A percentile compares a stretch with the other conserved stretches of the same genome.
These are phyloP conservation scores for Epichloe glyceriae DNA, from an alignment of 2,329 filamentous ascomycete species.

Conservation along the genomic window DNA sequence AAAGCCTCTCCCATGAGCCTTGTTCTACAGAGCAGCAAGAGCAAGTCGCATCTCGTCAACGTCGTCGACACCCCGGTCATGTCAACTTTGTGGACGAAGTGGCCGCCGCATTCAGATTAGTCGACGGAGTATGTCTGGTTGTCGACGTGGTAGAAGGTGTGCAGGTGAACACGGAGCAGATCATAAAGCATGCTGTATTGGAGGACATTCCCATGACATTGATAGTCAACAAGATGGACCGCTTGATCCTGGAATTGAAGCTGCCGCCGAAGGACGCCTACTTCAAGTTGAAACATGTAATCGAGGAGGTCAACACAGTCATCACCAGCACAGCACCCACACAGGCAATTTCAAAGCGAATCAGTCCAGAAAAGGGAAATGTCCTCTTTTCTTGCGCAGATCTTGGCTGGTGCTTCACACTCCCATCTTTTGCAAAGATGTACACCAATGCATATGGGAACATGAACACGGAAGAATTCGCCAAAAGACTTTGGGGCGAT, in stretches of 20 bases:
- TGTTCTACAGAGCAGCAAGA: slow-evolving; percentile 73
- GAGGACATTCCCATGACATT: slow-evolving; percentile 81
- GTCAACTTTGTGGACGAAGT: slow-evolving; percentile 99
- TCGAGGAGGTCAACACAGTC: slow-evolving; percentile 93
- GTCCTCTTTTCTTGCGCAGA: slow-evolving; percentile 91
- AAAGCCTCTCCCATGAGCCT: slow-evolving; percentile 93
- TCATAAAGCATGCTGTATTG: slow-evolving; percentile 88
- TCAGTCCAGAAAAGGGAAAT: slow-evolving; percentile 95
- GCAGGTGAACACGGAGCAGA: slow-evolving; percentile 93
- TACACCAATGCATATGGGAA: slow-evolving; percentile 80
- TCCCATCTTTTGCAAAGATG: slow-evolving; percentile 91
- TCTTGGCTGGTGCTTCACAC: slow-evolving; percentile 94
- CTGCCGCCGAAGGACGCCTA: slow-evolving; percentile 91
- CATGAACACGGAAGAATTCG: slow-evolving; percentile 72
- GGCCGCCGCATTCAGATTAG: slow-evolving; percentile 71
- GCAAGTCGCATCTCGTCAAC: slow-evolving; percentile 92
- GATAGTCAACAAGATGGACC: slow-evolving; percentile 95
- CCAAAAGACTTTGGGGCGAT: slow-evolving; percentile 82
- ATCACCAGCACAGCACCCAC: slow-evolving; percentile 82
- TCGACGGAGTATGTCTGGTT: slow-evolving; percentile 83
- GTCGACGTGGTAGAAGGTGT: slow-evolving; percentile 98
- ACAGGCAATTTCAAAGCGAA: slow-evolving; percentile 60
- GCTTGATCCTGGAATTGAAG: slow-evolving; percentile 85
- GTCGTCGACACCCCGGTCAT: slow-evolving; percentile 89
- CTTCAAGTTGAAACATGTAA: slow-evolving; percentile 97